Base-by-base conservation (phyloP, 1,284 basidiomycete genomes). In the Puccinia hordei region DNA sequence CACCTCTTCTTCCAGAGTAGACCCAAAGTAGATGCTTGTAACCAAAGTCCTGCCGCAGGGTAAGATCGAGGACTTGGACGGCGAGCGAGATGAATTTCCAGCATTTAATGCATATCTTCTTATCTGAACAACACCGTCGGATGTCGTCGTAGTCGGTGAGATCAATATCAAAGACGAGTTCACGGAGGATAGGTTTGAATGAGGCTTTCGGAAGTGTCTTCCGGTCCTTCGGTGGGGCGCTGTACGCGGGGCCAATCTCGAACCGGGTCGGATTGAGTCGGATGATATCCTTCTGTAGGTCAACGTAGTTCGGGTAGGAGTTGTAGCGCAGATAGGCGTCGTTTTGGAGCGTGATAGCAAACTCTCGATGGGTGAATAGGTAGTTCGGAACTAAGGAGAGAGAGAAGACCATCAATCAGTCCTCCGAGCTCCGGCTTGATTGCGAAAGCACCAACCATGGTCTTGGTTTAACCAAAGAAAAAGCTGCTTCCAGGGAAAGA, bases 71-170 rank as follows among this genome's bases (percentile, higher is more conserved):
- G 12, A 99, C 92, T 83, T 91, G 91, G 68, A 98, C 95, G 0
- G 97, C 97, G 24, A 92, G 92, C 17, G 93, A 90, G 84, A 99
- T 98, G 87, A 95, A 98, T 0, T 89, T 90, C 96, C 97, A 99
- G 87, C 97, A 99, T 57, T 92, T 90, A 82, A 89, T 89, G 87
- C 96, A 99, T 86, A 99, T 98, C 81, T 89, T 91, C 79, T 95
- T 94, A 78, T 91, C 93, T 1, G 91, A 91, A 86, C 97, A 99
- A 87, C 97, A 99, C 0, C 94, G 98, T 73, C 97, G 91, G 84
- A 99, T 90, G 81, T 92, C 89, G 86, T 99, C 97, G 87, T 99
- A 99, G 87, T 99, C 96, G 22, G 96, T 97, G 95, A 99, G 98
- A 87, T 99, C 96, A 85, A 99, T 98, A 90, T 99, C 97, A 85